Conservation (phyloP, 805 yeast genomes). For the Millerozyma miso region DNA sequence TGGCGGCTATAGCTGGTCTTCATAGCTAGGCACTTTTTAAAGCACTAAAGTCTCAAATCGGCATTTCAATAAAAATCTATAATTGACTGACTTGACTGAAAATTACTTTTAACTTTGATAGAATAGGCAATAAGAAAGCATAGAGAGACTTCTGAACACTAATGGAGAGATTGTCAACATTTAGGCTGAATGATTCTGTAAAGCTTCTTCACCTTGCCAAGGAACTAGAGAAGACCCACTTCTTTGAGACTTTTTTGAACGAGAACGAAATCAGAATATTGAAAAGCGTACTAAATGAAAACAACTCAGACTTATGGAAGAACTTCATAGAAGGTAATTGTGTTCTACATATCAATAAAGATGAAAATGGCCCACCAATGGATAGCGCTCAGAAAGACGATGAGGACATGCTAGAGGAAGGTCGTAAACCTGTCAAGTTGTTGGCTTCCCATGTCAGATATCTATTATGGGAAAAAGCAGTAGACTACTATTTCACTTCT, state of each 20-base stretch:
- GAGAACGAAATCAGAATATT: slow-evolving; percentile 32
- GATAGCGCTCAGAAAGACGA: slow-evolving; percentile 32
- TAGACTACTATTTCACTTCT: slow-evolving; percentile 40
- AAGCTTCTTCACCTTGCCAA: slow-evolving; percentile 35
- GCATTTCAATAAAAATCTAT: not conserved
- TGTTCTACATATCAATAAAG: slow-evolving; percentile 14
- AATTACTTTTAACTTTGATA: not conserved
- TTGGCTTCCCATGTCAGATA: slow-evolving; percentile 63
- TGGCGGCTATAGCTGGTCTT: no score
- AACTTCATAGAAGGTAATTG: slow-evolving; percentile 39
- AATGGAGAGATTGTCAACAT: slow-evolving; percentile 38
- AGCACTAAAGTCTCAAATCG: not conserved
- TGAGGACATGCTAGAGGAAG: slow-evolving; percentile 44
- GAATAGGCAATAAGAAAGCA: not conserved
- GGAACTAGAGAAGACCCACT: slow-evolving; percentile 23
- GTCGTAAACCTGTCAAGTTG: slow-evolving; percentile 22
- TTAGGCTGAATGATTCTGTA: slow-evolving; percentile 27
- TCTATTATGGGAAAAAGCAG: slow-evolving; percentile 68
- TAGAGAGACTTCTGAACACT: not conserved
- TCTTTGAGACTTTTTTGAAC: slow-evolving; percentile 33
- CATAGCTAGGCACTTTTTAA: no score
- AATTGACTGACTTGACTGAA: not conserved
- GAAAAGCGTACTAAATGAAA: slow-evolving; percentile 22
- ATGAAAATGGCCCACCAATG: slow-evolving; percentile 5
- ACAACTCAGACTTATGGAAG: slow-evolving; percentile 31